These are phyloP conservation scores for Mycena metata DNA, from an alignment of 768 basidiomycete species.

Conservation along the genomic window DNA sequence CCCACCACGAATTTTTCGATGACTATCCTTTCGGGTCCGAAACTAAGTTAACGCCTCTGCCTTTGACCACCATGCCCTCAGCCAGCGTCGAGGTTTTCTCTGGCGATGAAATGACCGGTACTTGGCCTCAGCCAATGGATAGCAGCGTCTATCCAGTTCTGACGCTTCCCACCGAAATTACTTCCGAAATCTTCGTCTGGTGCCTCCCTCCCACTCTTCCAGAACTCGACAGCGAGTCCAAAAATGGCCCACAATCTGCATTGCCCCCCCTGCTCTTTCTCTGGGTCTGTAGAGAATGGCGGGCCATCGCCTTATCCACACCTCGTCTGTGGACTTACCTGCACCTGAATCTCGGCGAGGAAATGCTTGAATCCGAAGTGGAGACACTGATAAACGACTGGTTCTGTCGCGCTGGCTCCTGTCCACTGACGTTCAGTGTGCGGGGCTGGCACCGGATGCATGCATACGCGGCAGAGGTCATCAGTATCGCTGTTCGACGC, in stretches of 20 bases:
- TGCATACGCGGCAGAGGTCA: not conserved
- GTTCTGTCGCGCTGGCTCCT: conserved; percentile 2
- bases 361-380: not conserved
- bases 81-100: too few species aligned
- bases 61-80: too few species aligned
- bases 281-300: conserved; percentile 42
- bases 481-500: not conserved
- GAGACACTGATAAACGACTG: not conserved
- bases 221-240: not conserved
- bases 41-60: too few species aligned
- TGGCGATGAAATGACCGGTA: too few species aligned
- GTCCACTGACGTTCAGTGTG: conserved; percentile 13
- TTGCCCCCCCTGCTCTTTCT: conserved; percentile 39
- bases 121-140: too few species aligned
- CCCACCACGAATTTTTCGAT: too few species aligned
- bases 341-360: not conserved
- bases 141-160: conserved; percentile 7
- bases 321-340: conserved; percentile 42
- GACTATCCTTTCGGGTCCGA: too few species aligned
- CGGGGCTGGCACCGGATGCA: not conserved
- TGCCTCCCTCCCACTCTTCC: conserved; percentile 6
- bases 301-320: conserved; percentile 40
- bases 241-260: not conserved
- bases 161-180: conserved; percentile 23
- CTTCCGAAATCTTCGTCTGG: conserved; percentile 6